Conservation (phyloP, 2,329 filamentous ascomycete species). For the Tetracladium maxilliforme region DNA sequence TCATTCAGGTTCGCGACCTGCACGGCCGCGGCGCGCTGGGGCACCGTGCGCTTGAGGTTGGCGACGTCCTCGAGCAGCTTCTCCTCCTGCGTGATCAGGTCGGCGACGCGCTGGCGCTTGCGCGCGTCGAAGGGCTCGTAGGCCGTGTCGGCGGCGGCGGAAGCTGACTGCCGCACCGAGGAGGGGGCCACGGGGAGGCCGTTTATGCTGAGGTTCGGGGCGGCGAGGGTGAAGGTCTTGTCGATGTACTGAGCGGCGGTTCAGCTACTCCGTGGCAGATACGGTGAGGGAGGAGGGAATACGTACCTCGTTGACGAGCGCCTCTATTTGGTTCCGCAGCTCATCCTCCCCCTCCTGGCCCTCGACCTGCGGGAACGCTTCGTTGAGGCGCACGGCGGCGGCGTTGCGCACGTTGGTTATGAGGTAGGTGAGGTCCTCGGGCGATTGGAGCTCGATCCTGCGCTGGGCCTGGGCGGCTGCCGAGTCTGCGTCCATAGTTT, state of each 20-base stretch:
- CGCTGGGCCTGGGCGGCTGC: constrained; percentile 31
- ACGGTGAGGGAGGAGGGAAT: neutral
- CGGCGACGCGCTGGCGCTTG: constrained; percentile 42
- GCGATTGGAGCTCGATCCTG: constrained; percentile 68
- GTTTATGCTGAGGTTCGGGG: constrained; percentile 48
- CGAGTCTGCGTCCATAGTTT: too few relatives aligned
- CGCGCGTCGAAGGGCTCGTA: constrained; percentile 47
- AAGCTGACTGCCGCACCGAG: constrained; percentile 12
- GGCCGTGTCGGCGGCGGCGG: constrained; percentile 5
- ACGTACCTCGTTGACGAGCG: constrained; percentile 40
- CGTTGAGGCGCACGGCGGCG: constrained; percentile 51
- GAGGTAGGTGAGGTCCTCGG: constrained; percentile 57
- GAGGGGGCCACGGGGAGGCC: constrained; percentile 33
- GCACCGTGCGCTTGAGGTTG: constrained; percentile 11
- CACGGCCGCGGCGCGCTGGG: constrained; percentile 5
- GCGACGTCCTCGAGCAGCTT: constrained; percentile 50
- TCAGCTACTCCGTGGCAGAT: neutral
- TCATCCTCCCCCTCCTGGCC: constrained; percentile 33
- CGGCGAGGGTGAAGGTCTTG: constrained; percentile 41
- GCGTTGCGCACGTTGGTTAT: constrained; percentile 54
- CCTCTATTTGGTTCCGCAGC: constrained; percentile 41
- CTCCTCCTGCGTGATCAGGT: constrained; percentile 46
- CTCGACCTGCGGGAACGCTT: constrained; percentile 51
- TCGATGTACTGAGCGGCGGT: constrained; percentile 36
- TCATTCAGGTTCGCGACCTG: constrained; percentile 7